Evolutionary conservation across 2,329 filamentous ascomycete genomes (phyloP).

Genomic region (Alternaria angustiovoidea): DNA sequence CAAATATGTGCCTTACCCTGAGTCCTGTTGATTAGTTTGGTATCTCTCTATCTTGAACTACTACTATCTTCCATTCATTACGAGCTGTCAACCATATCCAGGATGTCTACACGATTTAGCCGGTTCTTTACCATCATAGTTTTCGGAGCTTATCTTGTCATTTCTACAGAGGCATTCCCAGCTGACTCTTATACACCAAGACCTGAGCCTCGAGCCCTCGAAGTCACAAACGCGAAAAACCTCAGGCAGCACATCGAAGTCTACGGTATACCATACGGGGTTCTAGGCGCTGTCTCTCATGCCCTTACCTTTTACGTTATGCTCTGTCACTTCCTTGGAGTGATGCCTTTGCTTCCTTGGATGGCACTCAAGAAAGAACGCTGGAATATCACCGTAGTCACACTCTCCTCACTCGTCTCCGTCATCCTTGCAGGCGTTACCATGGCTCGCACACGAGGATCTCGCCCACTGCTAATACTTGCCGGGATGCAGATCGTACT

Average conservation of each 20-base stretch:
- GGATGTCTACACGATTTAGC: background rate
- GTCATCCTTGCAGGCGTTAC: constrained; percentile 10
- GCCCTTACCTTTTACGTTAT: constrained; percentile 13
- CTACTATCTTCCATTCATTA: background rate
- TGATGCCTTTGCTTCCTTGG: constrained; percentile 7
- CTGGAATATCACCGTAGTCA: constrained; percentile 5
- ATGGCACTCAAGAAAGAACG: background rate
- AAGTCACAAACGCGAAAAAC: constrained; percentile 5
- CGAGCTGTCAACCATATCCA: background rate
- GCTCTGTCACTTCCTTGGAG: constrained; percentile 8
- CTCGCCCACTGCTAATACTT: constrained; percentile 5
- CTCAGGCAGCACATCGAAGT: constrained; percentile 10
- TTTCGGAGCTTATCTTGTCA: background rate
- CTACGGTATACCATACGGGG: constrained; percentile 13
- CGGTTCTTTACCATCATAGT: background rate
- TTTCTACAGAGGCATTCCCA: background rate
- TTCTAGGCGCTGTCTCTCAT: constrained; percentile 10
- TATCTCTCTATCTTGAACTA: background rate
- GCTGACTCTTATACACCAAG: background rate
- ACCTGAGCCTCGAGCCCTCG: constrained; percentile 3
- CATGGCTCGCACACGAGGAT: constrained; percentile 8
- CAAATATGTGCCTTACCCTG: background rate
- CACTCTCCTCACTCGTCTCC: constrained; percentile 12
- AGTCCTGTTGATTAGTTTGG: background rate
- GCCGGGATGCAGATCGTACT: constrained; percentile 14